Evolutionary conservation across 768 basidiomycete genomes (phyloP).

Genomic region (Russula dissimulans): DNA sequence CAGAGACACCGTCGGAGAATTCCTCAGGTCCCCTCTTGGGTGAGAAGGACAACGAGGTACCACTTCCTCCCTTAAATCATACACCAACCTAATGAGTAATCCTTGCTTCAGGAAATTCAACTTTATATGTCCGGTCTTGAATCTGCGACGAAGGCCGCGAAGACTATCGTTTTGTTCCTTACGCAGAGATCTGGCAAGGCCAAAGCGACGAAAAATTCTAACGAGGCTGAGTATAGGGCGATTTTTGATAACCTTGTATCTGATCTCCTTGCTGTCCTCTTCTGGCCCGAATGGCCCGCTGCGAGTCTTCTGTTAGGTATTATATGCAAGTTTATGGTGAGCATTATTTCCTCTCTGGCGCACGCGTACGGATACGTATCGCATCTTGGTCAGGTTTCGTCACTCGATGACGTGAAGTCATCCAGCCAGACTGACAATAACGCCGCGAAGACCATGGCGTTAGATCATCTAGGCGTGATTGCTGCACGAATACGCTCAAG

Average conservation of each 20-base stretch:
- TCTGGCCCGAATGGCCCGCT: conserved; percentile 97
- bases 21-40: conserved; percentile 47
- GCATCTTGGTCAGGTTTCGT: conserved; percentile 49
- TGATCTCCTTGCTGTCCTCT: conserved; percentile 80
- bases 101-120: conserved; percentile 44
- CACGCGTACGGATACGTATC: background rate
- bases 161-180: conserved; percentile 48
- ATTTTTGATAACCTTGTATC: conserved; percentile 88
- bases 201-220: conserved; percentile 81
- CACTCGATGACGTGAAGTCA: conserved; percentile 74
- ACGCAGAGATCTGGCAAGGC: conserved; percentile 66
- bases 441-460: conserved; percentile 78
- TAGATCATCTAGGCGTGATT: conserved; percentile 92
- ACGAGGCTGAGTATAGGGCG: conserved; percentile 87
- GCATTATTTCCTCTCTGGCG: conserved; percentile 13
- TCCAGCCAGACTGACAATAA: conserved; percentile 59
- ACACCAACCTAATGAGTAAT: background rate
- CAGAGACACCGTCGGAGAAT: conserved; percentile 30
- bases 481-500: conserved; percentile 70
- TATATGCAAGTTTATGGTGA: conserved; percentile 78
- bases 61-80: background rate
- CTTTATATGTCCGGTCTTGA: conserved; percentile 68
- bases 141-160: conserved; percentile 75
- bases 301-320: conserved; percentile 74
- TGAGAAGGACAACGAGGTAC: conserved; percentile 59